These are phyloP conservation scores for Aspergillus leporis DNA, from an alignment of 495 filamentous ascomycete species.

Conservation along the genomic window DNA sequence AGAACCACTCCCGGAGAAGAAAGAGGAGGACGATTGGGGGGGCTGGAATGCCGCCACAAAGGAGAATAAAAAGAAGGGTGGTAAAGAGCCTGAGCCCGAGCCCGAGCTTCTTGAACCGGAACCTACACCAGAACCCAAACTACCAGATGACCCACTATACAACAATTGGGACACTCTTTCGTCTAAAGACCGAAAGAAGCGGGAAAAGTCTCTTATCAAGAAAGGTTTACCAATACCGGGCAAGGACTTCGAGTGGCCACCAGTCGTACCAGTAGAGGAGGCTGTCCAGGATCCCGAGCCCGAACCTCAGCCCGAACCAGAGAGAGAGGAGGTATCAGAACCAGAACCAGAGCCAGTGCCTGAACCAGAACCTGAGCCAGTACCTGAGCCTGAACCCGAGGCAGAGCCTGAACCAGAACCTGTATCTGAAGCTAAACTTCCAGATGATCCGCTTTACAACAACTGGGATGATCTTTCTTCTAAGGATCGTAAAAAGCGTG, in stretches of 20 bases:
- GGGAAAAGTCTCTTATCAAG: not conserved
- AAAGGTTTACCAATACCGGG: constrained; percentile 22
- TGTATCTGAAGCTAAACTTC: constrained; percentile 31
- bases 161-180: constrained; percentile 20
- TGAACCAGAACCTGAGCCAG: constrained; percentile 26
- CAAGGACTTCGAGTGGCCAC: constrained; percentile 30
- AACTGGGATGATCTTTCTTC: constrained; percentile 36
- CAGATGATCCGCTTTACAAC: constrained; percentile 40
- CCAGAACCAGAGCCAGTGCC: constrained; percentile 32
- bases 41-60: constrained; percentile 18
- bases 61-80: constrained; percentile 26
- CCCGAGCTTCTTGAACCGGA: constrained; percentile 23
- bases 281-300: constrained; percentile 21
- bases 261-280: not conserved
- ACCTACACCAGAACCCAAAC: constrained; percentile 29
- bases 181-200: constrained; percentile 21
- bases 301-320: constrained; percentile 22
- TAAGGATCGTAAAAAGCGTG: constrained; percentile 43
- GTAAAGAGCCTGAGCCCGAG: constrained; percentile 6
- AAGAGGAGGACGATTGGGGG: constrained; percentile 19
- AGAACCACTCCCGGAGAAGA: constrained; percentile 20
- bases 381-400: constrained; percentile 27
- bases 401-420: constrained; percentile 31
- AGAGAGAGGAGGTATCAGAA: constrained; percentile 29
- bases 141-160: constrained; percentile 15